Base-by-base conservation (phyloP, 495 filamentous ascomycete species). In the Hypoxylon fragiforme region DNA sequence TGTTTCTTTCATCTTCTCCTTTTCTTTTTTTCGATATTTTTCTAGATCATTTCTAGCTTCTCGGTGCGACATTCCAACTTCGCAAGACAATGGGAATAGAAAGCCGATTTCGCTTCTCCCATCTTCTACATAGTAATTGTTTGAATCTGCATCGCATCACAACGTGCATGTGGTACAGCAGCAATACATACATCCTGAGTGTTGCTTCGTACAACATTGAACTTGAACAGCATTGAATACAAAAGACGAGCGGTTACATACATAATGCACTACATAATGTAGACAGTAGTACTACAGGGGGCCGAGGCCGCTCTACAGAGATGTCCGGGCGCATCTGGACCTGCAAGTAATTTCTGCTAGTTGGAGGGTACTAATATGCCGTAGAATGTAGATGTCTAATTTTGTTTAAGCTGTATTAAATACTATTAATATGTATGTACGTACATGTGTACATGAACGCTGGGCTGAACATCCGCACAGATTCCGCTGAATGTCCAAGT, bases 241-340 rank as follows among this genome's bases (percentile, higher is more conserved):
- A n/a, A n/a, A n/a, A n/a, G n/a, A n/a, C n/a, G n/a, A n/a, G n/a
- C n/a, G n/a, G n/a, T n/a, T n/a, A n/a, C n/a, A n/a, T n/a, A n/a
- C n/a, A n/a, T n/a, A n/a, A n/a, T n/a, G n/a, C n/a, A n/a, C n/a
- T n/a, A n/a, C n/a, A n/a, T n/a, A n/a, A n/a, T n/a, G n/a, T 28
- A 28, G 24, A 9, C 24, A 22, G 18, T 50, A 36, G 58, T 55
- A 7, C 13, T 39, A 54, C 57, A 44, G 41, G 52, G 50, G 26
- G 51, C 38, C 51, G 58, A 61, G 52, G 51, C 57, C 51, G 51
- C 51, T 61, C 51, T 47, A 32, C 36, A 37, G 45, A 42, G 36
- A 44, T 47, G 57, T 39, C 51, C 57, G 51, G 57, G 57, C 57
- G 51, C 58, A 56, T 61, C 58, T 61, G 51, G 58, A 61, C 58